Conservation (phyloP, 1,284 basidiomycete species). For the Phellinidium pouzarii region DNA sequence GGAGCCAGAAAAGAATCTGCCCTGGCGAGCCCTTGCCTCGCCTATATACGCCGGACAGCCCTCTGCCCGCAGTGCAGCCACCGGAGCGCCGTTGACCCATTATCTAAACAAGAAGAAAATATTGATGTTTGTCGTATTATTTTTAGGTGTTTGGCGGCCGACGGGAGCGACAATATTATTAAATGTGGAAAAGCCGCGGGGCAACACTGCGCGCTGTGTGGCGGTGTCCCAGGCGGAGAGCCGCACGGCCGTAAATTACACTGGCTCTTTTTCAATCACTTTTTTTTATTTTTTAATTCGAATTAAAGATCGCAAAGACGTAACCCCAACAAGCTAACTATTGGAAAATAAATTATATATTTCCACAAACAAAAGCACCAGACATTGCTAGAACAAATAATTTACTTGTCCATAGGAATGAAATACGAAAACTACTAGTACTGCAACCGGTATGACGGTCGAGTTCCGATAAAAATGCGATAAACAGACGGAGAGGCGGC, state of each 20-base stretch:
- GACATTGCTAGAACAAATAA: no score
- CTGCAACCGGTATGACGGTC: not conserved
- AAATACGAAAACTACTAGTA: not conserved
- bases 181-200: not conserved
- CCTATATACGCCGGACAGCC: not conserved
- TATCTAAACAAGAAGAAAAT: not conserved
- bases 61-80: not conserved
- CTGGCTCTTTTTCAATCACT: no score
- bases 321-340: no score
- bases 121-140: not conserved
- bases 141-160: no score
- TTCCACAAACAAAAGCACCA: no score
- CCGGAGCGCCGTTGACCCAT: not conserved
- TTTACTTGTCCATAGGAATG: no score
- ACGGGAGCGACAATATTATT: slow-evolving; percentile 5
- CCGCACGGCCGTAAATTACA: no score
- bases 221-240: not conserved
- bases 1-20: not conserved
- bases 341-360: no score
- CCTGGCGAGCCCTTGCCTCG: not conserved
- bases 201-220: not conserved
- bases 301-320: no score
- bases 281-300: no score
- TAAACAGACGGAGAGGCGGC: not conserved
- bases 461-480: not conserved